These are phyloP conservation scores for Ophiostoma quercus DNA, from an alignment of 2,329 filamentous ascomycete genomes.

Conservation along the genomic window DNA sequence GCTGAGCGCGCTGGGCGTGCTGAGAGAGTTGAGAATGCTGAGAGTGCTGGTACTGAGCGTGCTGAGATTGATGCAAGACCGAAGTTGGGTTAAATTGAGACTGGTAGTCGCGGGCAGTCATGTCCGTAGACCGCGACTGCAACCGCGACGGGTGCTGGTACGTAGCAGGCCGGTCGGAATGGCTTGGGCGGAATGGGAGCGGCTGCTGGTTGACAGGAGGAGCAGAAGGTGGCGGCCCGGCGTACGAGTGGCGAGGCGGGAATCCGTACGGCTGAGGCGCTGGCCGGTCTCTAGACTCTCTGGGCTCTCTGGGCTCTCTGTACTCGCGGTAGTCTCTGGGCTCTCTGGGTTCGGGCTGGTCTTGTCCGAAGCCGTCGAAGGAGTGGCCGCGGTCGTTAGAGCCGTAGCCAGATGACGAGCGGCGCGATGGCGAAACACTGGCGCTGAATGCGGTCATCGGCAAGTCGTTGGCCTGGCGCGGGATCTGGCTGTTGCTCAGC, in stretches of 20 bases:
- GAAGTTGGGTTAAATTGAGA: too few species aligned
- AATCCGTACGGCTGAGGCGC: neutral
- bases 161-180: neutral
- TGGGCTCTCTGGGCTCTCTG: neutral
- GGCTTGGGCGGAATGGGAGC: neutral
- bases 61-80: neutral
- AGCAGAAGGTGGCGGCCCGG: neutral
- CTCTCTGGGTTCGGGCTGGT: neutral
- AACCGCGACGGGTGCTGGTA: slow-evolving; percentile 15
- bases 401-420: slow-evolving; percentile 11
- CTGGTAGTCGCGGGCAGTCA: neutral
- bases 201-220: neutral
- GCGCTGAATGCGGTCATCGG: neutral
- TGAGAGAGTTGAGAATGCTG: neutral
- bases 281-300: neutral
- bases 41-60: neutral
- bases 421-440: neutral
- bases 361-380: neutral
- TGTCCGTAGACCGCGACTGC: slow-evolving; percentile 17
- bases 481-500: neutral
- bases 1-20: too few species aligned
- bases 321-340: neutral
- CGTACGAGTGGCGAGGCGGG: neutral
- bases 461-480: neutral
- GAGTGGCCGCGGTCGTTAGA: neutral